These are phyloP conservation scores for Podosphaera fusca DNA, from an alignment of 2,329 filamentous ascomycete species.

Conservation along the genomic window DNA sequence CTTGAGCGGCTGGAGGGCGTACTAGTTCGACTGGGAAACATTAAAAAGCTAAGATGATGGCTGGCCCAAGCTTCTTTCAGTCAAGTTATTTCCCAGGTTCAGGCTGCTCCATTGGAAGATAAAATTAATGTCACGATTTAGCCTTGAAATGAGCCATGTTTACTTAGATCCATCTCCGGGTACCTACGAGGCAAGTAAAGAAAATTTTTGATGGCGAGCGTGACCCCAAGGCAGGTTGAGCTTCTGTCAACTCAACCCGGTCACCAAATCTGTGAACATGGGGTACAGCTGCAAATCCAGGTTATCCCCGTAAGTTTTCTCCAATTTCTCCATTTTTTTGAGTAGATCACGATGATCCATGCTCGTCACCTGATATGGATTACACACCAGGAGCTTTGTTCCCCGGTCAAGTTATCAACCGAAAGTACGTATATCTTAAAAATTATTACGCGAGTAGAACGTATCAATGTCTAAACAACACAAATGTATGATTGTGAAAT, in stretches of 20 bases:
- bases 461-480: neutral
- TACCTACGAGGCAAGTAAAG: neutral
- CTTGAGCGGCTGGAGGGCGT: neutral
- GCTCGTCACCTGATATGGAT: neutral
- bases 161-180: neutral
- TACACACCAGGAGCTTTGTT: neutral
- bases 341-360: neutral
- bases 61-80: neutral
- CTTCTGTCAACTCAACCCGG: neutral
- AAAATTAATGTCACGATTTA: neutral
- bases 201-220: neutral
- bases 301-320: neutral
- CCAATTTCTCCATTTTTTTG: neutral
- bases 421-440: neutral
- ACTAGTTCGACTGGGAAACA: neutral
- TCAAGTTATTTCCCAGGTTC: neutral
- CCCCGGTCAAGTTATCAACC: neutral
- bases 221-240: neutral
- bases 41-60: neutral
- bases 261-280: neutral
- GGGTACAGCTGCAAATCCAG: neutral
- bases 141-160: neutral
- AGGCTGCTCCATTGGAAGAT: neutral
- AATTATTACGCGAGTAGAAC: neutral
- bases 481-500: neutral